Evolutionary conservation across 345 rosid species (phyloP).

Genomic region (Salix brachista): DNA sequence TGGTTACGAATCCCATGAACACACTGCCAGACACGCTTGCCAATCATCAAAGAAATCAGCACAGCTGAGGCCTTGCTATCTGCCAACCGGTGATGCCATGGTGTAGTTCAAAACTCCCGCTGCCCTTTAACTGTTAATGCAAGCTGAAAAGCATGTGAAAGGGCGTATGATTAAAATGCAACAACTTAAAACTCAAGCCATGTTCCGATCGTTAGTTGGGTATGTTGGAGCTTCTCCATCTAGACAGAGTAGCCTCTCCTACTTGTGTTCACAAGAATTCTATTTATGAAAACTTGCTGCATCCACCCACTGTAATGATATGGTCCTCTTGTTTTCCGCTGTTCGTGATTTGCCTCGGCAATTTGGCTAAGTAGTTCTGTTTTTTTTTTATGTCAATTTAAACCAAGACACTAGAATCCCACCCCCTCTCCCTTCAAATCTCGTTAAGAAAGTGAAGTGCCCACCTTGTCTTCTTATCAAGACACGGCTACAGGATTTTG

Average conservation of each 20-base stretch:
- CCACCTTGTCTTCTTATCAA: background rate
- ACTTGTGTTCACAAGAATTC: background rate
- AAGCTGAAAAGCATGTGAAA: constrained; percentile 5
- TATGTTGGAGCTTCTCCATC: constrained; percentile 48
- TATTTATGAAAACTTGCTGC: background rate
- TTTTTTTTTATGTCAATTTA: background rate
- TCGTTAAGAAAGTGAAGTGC: too few species aligned
- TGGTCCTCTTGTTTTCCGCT: background rate
- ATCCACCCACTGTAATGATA: background rate
- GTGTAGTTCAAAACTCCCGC: background rate
- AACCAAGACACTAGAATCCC: background rate
- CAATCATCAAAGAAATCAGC: background rate
- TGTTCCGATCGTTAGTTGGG: constrained; percentile 40
- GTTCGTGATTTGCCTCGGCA: background rate
- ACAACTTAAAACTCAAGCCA: constrained; percentile 37
- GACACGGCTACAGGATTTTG: background rate
- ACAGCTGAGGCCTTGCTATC: background rate
- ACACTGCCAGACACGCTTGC: background rate
- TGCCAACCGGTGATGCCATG: background rate
- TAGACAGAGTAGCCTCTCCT: constrained; percentile 20
- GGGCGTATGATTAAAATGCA: constrained; percentile 32
- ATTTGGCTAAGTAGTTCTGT: background rate
- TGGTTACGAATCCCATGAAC: background rate
- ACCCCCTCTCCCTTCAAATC: too few species aligned
- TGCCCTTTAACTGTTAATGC: background rate